A percentile compares a stretch with the other conserved stretches of the same genome.
These are phyloP conservation scores for Mucor racemosus DNA, from an alignment of 371 early-diverging fungal genomes.

Conservation along the genomic window DNA sequence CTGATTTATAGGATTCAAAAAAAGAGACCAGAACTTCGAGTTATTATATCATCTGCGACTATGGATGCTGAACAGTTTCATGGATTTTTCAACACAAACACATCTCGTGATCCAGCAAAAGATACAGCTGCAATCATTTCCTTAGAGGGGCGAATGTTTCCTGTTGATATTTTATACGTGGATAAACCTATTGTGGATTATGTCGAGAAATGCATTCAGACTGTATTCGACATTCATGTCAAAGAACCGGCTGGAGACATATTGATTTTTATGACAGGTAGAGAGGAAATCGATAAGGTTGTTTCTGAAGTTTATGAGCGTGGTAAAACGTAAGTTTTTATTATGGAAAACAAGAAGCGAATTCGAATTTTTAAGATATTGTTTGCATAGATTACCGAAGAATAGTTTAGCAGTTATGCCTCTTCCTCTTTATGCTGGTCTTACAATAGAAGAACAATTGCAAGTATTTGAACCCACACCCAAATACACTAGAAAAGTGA, in stretches of 20 bases:
- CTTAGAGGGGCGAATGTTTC: slow-evolving; percentile 75
- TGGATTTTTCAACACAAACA: slow-evolving; percentile 62
- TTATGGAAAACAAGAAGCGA: not conserved
- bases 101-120: slow-evolving; percentile 37
- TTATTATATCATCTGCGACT: slow-evolving; percentile 85
- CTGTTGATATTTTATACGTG: slow-evolving; percentile 72
- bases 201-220: slow-evolving; percentile 63
- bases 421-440: slow-evolving; percentile 79
- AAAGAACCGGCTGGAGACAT: slow-evolving; percentile 77
- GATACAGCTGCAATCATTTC: slow-evolving; percentile 69
- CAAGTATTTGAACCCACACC: slow-evolving; percentile 73
- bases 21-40: slow-evolving; percentile 63
- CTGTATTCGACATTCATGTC: slow-evolving; percentile 69
- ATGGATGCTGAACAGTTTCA: slow-evolving; percentile 71
- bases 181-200: slow-evolving; percentile 64
- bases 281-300: slow-evolving; percentile 81
- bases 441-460: slow-evolving; percentile 71
- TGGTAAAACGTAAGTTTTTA: slow-evolving; percentile 50
- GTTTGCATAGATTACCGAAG: slow-evolving; percentile 31
- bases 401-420: slow-evolving; percentile 57
- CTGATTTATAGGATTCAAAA: slow-evolving; percentile 55
- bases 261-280: slow-evolving; percentile 84
- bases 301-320: slow-evolving; percentile 60
- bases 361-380: too few relatives aligned
- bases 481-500: slow-evolving; percentile 73